These are phyloP conservation scores for Xerocomus minutiporus DNA, from an alignment of 1,284 basidiomycete species.

Conservation along the genomic window DNA sequence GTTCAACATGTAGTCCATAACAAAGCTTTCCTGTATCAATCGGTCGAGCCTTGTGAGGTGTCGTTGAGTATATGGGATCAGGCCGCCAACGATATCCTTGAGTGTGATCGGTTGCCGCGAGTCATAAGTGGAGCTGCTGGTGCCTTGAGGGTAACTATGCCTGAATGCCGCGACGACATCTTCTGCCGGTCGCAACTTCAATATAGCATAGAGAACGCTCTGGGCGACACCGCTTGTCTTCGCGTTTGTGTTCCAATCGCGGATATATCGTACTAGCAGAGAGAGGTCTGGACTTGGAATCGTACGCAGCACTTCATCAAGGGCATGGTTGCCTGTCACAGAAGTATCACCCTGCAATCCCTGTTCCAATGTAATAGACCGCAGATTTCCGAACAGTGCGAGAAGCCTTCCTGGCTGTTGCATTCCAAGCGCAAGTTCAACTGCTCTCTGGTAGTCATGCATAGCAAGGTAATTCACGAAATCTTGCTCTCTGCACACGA, in stretches of 20 bases:
- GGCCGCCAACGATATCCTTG: conserved; percentile 76
- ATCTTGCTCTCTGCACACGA: conserved; percentile 78
- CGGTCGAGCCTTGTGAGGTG: conserved; percentile 85
- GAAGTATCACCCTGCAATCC: conserved; percentile 22
- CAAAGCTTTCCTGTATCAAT: conserved; percentile 88
- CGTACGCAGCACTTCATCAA: conserved; percentile 79
- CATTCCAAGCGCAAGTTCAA: conserved; percentile 87
- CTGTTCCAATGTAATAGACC: conserved; percentile 30
- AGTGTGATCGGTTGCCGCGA: conserved; percentile 32
- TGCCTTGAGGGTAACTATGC: conserved; percentile 32
- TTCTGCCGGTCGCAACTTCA: conserved; percentile 71
- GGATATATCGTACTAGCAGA: conserved; percentile 76
- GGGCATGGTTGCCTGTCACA: conserved; percentile 62
- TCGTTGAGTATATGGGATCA: conserved; percentile 92
- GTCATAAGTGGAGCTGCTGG: neutral
- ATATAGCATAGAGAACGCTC: conserved; percentile 74
- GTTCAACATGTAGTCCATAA: conserved; percentile 86
- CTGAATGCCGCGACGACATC: conserved; percentile 73
- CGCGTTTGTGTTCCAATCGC: conserved; percentile 92
- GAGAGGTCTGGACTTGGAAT: conserved; percentile 73
- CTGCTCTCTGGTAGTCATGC: conserved; percentile 89
- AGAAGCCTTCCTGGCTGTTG: conserved; percentile 88
- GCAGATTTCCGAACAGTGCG: conserved; percentile 72
- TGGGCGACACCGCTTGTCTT: conserved; percentile 88
- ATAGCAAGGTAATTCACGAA: conserved; percentile 86